Base-by-base conservation (phyloP, 495 filamentous ascomycete species). In the Chaetomium tenue region DNA sequence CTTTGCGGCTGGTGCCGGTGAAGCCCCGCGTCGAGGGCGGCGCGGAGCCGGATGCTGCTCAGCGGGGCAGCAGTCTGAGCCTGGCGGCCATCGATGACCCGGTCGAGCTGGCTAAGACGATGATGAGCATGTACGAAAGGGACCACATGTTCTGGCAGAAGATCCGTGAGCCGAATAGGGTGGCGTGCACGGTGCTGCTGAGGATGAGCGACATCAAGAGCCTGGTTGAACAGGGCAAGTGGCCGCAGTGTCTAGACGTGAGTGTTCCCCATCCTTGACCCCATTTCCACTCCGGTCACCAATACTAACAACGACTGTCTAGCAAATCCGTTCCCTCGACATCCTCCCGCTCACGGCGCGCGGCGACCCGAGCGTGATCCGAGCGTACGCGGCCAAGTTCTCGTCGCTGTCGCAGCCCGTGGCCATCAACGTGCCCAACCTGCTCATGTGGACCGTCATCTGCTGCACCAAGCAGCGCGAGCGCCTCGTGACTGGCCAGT, bases 381-480 rank as follows among this genome's bases (percentile, higher is more conserved):
- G 94, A 39, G 79, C 80, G 66, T 82, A 84, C 54, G 91, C 93
- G 3, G 85, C 89, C 66, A 85, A 84, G 33, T 97, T 97, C 72
- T 82, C 89, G 12, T 79, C 82, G 3, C 80, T 95, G 8, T 81
- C 91, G 11, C 84, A 90, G 64, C 83, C 90, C 12, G 87, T 98
- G 37, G 87, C 92, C 2, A 86, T 89, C 71, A 96, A 92, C 71
- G 83, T 98, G 64, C 92, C 91, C 0, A 89, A 91, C 77, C 79
- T 97, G 57, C 83, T 98, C 33, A 88, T 96, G 77, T 97, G 94
- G 93, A 90, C 91, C 39, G 91, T 98, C 66, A 83, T 87, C 23
- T 91, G 89, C 72, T 94, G 93, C 74, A 86, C 87, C 57, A 81
- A 84, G 33, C 87, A 94, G 72, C 84, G 92, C 40, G 88, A 89